Base-by-base conservation (phyloP, 192 early-diverging fungal genomes). In the Chytriomyces hyalinus region DNA sequence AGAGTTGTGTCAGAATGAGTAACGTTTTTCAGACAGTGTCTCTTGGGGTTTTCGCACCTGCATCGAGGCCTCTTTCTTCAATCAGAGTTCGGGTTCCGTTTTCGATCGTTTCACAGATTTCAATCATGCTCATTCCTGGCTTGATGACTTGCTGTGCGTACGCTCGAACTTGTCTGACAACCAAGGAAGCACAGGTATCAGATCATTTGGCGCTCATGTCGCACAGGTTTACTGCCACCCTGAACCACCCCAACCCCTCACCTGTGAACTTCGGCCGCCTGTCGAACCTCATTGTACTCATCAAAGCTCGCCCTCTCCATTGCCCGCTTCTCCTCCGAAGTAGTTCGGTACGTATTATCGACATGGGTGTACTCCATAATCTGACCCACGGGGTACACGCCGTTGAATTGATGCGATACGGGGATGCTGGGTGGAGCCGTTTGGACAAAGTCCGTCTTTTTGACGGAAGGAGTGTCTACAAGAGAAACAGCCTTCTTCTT, bases 91-190 rank as follows among this genome's bases (percentile, higher is more conserved):
- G 89, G 4, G 94, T 95, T 22, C 94, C 94, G 73, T 98, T 97
- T 80, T 99, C 97, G 70, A 98, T 96, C 83, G 91, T 82, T 78
- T 99, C 95, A 43, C 87, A 87, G 75, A 99, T 94, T 7, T 95
- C 94, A 44, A 92, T 95, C 93, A 97, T 92, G 15, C 90, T 87
- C 93, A 99, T 95, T 46, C 97, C 97, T 26, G 97, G 96, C 83
- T 94, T 94, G 79, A 99, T 94, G 50, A 81, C 83, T 60, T 89
- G 84, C 49, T 87, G 89, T 26, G 92, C 96, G 80, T 97, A 94
- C 61, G 81, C 69, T 43, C 97, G 93, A 6, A 98, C 97, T 84
- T 87, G 84, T 44, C 71, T 70, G 36, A 36, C 4, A 36, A 36
- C 36, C 36, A 36, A 36, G 36, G 36, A 36, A 36, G 4, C 36